Base-by-base conservation (phyloP, 768 basidiomycete species). In the Phylloporus sp. region DNA sequence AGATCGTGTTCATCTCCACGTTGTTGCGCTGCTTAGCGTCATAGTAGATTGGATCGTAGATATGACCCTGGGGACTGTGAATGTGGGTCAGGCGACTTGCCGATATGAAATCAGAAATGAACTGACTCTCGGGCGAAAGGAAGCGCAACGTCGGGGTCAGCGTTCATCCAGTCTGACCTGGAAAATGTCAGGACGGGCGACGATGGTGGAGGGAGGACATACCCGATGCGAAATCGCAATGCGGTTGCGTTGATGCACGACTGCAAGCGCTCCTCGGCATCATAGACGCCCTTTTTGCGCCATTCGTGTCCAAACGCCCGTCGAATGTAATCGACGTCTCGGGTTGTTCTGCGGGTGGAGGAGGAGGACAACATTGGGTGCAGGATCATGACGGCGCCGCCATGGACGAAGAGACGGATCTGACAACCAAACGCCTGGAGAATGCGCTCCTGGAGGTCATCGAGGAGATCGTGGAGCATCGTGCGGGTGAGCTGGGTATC, bases 311-410 rank as follows among this genome's bases (percentile, higher is more conserved):
- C 74, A 50, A 88, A 86, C 0, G 81, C 77, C 2, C 86, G 77
- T 27, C 78, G 70, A 50, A 86, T 79, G 67, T 82, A 81, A 67
- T 88, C 86, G 18, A 88, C 73, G 60, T 88, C 86, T 26, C 83
- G 73, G 0, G 86, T 89, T 13, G 73, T 76, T 10, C 72, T 74
- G 45, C 83, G 73, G 12, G 72, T 70, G 23, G 69, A 72, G 47
- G 72, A 70, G 52, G 50, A 61, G 47, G 62, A 74, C 57, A 70
- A 64, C 2, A 68, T 62, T 0, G 73, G 74, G 39, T 89, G 85
- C 3, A 89, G 74, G 27, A 89, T 74, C 84, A 88, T 86, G 51
- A 84, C 83, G 0, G 85, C 85, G 1, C 86, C 86, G n/a, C 86
- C 86, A 51, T 89, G 86, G 0, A 85, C 74, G 42, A 87, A 80